These are phyloP conservation scores for Metschnikowia henanensis DNA, from an alignment of 805 yeast species.

Conservation along the genomic window DNA sequence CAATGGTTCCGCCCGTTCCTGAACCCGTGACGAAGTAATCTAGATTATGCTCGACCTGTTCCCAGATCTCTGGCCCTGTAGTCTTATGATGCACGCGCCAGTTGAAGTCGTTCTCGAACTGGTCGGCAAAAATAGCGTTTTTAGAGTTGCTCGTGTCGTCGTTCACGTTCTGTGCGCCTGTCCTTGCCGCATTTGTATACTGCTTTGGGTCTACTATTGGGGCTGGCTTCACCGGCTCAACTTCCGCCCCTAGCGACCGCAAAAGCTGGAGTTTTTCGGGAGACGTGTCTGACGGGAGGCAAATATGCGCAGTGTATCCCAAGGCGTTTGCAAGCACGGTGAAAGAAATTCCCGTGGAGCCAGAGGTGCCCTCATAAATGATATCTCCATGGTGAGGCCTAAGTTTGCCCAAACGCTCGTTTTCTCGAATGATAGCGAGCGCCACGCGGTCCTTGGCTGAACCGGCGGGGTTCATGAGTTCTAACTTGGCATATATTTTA, in stretches of 20 bases:
- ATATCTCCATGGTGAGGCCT: slow-evolving; percentile 63
- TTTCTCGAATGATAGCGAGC: slow-evolving; percentile 70
- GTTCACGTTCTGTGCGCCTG: slow-evolving; percentile 56
- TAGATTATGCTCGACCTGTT: slow-evolving; percentile 61
- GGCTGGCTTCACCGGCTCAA: slow-evolving; percentile 90
- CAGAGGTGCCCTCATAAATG: slow-evolving; percentile 94
- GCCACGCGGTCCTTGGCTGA: slow-evolving; percentile 97
- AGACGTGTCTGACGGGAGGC: slow-evolving; percentile 92
- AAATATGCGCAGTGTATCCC: slow-evolving; percentile 92
- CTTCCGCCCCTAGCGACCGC: slow-evolving; percentile 72
- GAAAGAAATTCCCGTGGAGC: slow-evolving; percentile 94
- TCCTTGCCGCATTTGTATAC: slow-evolving; percentile 84
- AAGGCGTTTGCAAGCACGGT: slow-evolving; percentile 87
- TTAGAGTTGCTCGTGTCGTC: slow-evolving; percentile 34
- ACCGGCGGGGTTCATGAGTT: slow-evolving; percentile 88
- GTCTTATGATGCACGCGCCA: slow-evolving; percentile 81
- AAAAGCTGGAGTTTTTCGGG: slow-evolving; percentile 75
- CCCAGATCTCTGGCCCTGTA: slow-evolving; percentile 93
- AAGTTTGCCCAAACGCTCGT: slow-evolving; percentile 59
- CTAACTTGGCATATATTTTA: slow-evolving; percentile 83
- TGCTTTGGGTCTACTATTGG: slow-evolving; percentile 92
- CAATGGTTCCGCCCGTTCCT: slow-evolving; percentile 70
- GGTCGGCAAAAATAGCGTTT: slow-evolving; percentile 87
- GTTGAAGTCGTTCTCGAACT: slow-evolving; percentile 89
- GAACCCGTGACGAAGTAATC: slow-evolving; percentile 88